phyloP scores from a whole-genome alignment of 2,329 filamentous ascomycete species.

The Aspergillus tamarii region DNA sequence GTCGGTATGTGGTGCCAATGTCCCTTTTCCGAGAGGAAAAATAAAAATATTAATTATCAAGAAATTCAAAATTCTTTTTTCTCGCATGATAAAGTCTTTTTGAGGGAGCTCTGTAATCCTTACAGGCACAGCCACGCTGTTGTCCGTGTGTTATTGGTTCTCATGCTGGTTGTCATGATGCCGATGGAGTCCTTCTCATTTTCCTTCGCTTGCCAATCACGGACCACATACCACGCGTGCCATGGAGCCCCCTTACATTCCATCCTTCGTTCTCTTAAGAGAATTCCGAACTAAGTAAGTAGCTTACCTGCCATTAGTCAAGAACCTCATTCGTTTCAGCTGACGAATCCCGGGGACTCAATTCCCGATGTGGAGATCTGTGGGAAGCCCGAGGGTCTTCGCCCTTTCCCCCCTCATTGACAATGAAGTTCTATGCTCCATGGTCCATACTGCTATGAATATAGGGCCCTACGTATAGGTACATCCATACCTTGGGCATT shows the following conservation, averaged over 20 bases:
- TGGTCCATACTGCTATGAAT: not conserved
- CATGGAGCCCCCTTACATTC: not conserved
- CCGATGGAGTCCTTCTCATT: not conserved
- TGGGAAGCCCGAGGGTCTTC: not conserved
- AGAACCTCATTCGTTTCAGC: not conserved
- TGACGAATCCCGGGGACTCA: conserved; percentile 4
- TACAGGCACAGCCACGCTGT: conserved; percentile 5
- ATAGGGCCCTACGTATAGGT: not conserved
- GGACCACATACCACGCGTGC: conserved; percentile 1
- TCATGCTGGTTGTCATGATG: not conserved
- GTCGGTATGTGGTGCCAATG: not conserved
- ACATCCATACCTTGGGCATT: not conserved
- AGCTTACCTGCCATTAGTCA: not conserved
- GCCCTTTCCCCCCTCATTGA: not conserved
- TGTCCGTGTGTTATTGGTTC: not conserved
- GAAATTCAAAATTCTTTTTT: not conserved
- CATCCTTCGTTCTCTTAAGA: conserved; percentile 6
- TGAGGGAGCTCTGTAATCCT: not conserved
- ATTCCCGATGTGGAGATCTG: conserved; percentile 1
- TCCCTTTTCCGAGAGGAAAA: not conserved
- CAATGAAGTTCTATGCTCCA: not conserved
- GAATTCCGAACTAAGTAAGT: not conserved
- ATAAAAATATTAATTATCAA: not conserved
- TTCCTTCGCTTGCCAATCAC: not conserved
- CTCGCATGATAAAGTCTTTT: not conserved